Evolutionary conservation across 2,329 filamentous ascomycete genomes (phyloP), one percentile per base, ranked within the genome.

Genomic region (Botrytis tulipae): DNA sequence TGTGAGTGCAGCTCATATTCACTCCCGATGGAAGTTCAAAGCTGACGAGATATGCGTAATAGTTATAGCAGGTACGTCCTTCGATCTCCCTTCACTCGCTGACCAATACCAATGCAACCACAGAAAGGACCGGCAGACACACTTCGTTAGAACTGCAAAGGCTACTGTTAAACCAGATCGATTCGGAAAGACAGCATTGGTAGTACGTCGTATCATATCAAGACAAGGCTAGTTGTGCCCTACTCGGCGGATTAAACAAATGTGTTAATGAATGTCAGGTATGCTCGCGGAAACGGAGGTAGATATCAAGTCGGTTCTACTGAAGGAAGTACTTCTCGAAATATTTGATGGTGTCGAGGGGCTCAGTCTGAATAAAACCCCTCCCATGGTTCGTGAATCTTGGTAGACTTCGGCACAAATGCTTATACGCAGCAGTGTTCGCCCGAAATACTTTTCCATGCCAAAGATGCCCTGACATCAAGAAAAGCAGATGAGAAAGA

Each of bases 61-160:
- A 70, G 68, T 10, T 70, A 70, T 62, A 70, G 68, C 68, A 70
- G 68, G 68, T 70, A 70, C 12, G 48, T 37, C 35, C 22, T 42
- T 54, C 29, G 18, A 29, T 40, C 22, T 40, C 40, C 29, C 22
- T 40, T 32, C n/a, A 61, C 22, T 3, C 32, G 35, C n/a, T 18
- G 22, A 70, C 42, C n/a, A 40, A 25, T 48, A 32, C 57, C 40
- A 60, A 70, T 35, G 37, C 20, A 35, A 57, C 32, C 35, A 20
- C 48, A 70, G 68, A 51, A 70, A 70, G 42, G 68, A 70, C 42
- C 68, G 57, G 32, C 57, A 70, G 59, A 57, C 61, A 16, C 68
- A 62, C 32, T 70, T 70, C 29, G 57, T 70, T 7, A 70, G 37
- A n/a, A 70, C 68, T 51, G 68, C 68, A 16, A 70, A 70, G 35